Percentiles rank a stretch among this genome's conserved stretches.
phyloP scores from a whole-genome alignment of 176 grass and related monocot genomes.

The Sorghum bicolor region DNA sequence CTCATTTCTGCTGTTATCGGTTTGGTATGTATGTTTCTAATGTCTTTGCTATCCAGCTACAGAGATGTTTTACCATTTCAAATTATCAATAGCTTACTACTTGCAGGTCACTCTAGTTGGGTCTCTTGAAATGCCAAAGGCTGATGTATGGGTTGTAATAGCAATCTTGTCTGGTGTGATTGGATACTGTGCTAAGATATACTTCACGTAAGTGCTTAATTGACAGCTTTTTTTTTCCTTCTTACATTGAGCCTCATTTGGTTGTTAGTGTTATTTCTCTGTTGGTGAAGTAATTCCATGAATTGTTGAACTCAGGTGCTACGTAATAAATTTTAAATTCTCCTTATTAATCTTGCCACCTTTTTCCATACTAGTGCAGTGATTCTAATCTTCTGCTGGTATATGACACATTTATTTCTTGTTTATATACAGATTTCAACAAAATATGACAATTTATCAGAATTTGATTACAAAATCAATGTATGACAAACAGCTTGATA shows the following conservation, averaged over 20 bases:
- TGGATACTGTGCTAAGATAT: slow-evolving; percentile 93
- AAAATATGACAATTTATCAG: slow-evolving; percentile 83
- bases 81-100: slow-evolving; percentile 20
- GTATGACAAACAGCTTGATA: slow-evolving; percentile 98
- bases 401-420: slow-evolving; percentile 30
- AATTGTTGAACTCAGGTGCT: background rate
- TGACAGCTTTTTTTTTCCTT: background rate
- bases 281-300: background rate
- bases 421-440: slow-evolving; percentile 67
- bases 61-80: slow-evolving; percentile 7
- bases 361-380: background rate
- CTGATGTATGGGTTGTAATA: slow-evolving; percentile 76
- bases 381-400: background rate
- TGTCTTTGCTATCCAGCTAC: slow-evolving; percentile 13
- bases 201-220: slow-evolving; percentile 77
- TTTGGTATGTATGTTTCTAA: slow-evolving; percentile 83
- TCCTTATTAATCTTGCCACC: background rate
- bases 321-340: slow-evolving; percentile 2
- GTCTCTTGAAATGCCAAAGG: slow-evolving; percentile 84
- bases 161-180: slow-evolving; percentile 77
- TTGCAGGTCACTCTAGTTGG: slow-evolving; percentile 75
- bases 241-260: background rate
- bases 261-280: background rate
- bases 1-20: slow-evolving; percentile 78
- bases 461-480: slow-evolving; percentile 91